Conservation (phyloP, 176 grass and related monocot genomes). For the Melocanna baccifera region DNA sequence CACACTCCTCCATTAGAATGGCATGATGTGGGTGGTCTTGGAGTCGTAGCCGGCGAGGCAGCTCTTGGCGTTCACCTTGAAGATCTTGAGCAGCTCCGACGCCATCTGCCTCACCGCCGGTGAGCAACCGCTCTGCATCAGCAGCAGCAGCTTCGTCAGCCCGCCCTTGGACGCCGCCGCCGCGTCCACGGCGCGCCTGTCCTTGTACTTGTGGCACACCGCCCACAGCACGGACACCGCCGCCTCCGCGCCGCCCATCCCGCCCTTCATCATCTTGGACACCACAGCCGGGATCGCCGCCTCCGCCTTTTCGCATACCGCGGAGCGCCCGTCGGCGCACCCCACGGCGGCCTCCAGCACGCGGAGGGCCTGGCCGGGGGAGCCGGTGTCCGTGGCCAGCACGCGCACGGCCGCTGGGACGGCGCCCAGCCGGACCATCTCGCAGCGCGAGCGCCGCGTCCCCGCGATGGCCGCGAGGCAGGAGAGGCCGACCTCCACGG, state of each 20-base stretch:
- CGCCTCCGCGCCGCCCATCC: conserved; percentile 59
- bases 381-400: conserved; percentile 10
- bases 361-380: conserved; percentile 32
- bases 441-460: conserved; percentile 28
- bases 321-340: conserved; percentile 61
- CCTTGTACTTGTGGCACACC: conserved; percentile 64
- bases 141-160: conserved; percentile 59
- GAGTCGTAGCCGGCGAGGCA: conserved; percentile 77
- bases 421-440: conserved; percentile 46
- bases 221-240: conserved; percentile 74
- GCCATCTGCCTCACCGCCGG: conserved; percentile 60
- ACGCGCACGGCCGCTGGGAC: conserved; percentile 43
- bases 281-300: conserved; percentile 35
- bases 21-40: conserved; percentile 85
- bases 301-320: conserved; percentile 53
- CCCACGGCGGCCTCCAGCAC: conserved; percentile 48
- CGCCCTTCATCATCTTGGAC: conserved; percentile 59
- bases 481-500: conserved; percentile 41
- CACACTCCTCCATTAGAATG: conserved; percentile 45
- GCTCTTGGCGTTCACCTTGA: conserved; percentile 61
- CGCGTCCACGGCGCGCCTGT: conserved; percentile 58
- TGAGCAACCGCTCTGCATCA: conserved; percentile 83
- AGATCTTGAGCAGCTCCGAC: conserved; percentile 69
- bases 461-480: conserved; percentile 40
- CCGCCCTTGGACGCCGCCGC: conserved; percentile 41